Evolutionary conservation across 495 filamentous ascomycete species (phyloP), one percentile per base, ranked within the genome.

Genomic region (Aspergillus conjunctus): DNA sequence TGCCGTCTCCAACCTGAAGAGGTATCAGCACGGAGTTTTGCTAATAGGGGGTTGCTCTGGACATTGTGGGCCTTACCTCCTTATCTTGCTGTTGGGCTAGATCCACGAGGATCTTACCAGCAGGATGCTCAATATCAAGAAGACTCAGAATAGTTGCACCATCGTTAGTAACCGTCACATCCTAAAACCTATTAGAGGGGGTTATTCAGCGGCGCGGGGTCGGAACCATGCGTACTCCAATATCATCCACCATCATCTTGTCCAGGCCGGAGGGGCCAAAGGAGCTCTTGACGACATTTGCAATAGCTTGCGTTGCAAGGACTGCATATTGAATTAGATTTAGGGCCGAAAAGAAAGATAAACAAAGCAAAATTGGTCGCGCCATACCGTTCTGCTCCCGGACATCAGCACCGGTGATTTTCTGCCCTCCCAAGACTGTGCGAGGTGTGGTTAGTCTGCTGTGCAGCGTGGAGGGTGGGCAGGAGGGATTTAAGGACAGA

Each of bases 201-300:
- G 45, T 49, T 17, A 26, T 41, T 61, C 21, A 21, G 52, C 15
- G 26, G 50, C 67, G 71, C 68, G 73, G 73, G 74, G 71, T 62
- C 53, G 56, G 58, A 41, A 31, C 15, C 50, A 57, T 66, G 68
- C 88, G 63, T 84, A 92, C 90, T 68, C 94, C 94, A 73, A 98
- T 98, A 71, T 99, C 94, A 76, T 99, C 94, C 70, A 99, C 95
- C 95, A 99, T 98, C 95, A 99, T 98, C 85, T 99, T 99, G 71
- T 99, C 94, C 65, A 99, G 80, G 34, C 94, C 94, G 60, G 91
- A 96, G 59, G 94, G 94, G 43, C 94, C 94, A 73, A 98, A 99
- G 14, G 94, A 99, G 77, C 89, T 96, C 79, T 96, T 97, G 73
- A 99, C 92, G 54, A 97, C 91, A 88, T 97, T 98, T 73, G 94